Evolutionary conservation across 108 stramenopile genomes (phyloP), one percentile per base, ranked within the genome.

Genomic region (Cyclotella sp.): DNA sequence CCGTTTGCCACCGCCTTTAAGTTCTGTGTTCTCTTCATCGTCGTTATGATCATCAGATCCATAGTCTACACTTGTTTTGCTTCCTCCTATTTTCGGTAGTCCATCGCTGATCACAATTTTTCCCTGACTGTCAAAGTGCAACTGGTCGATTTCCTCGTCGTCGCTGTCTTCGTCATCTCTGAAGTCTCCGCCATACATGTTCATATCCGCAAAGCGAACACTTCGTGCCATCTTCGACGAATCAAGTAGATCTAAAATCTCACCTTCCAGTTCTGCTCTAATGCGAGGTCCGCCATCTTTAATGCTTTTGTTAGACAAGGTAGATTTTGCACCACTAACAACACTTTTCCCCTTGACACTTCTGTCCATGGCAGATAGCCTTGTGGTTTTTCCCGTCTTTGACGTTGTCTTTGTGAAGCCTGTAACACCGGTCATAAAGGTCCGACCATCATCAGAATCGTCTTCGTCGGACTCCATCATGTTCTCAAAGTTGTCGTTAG

Each of bases 391-490:
- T 14, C 86, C 83, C 26, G 84, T 80, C 85, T 29, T 73, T 16
- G 73, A 63, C 10, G 87, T 88, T 82, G 87, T 64, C 47, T 76
- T 78, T 24, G 88, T 86, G 24, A 85, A 85, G n/a, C 90, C 88
- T 9, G 94, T 91, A 40, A 74, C 76, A 24, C 90, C 90, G 9
- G 90, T 89, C 85, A 85, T 84, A 24, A 92, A 84, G 21, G 91
- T 95, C 21, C 73, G 68, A 7, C 92, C 95, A 79, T 90, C 92
- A 71, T 96, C 93, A 15, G 91, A 92, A 77, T 93, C 95, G 49
- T 91, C 91, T 77, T 96, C 95, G 58, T 96, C 93, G 9, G 91
- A 91, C 30, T 89, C 90, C 82, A 94, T 80, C 88, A 94, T 84
- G 55, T 90, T 84, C 24, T 93, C 91, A 63, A 92, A 90, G 53